Evolutionary conservation across 2,329 filamentous ascomycete genomes (phyloP).

Genomic region (Colletotrichum scovillei): DNA sequence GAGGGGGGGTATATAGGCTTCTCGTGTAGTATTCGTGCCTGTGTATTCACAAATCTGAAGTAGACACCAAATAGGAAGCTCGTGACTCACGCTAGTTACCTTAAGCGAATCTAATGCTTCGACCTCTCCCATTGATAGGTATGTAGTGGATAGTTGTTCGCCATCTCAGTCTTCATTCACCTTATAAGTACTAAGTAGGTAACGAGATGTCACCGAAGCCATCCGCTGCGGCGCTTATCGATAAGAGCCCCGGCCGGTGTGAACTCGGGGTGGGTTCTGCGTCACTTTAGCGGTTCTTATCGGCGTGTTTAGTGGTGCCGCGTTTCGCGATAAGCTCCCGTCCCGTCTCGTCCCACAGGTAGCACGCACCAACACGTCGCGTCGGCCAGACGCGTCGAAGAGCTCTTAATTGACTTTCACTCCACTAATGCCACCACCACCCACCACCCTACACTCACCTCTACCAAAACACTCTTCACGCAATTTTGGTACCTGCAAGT

Average conservation of each 20-base stretch:
- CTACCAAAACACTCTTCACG: conserved; percentile 32
- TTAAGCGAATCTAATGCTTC: no score
- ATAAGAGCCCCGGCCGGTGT: conserved; percentile 9
- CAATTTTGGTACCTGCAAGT: conserved; percentile 8
- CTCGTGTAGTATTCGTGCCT: no score
- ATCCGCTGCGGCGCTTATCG: background rate
- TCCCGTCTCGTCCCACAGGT: background rate
- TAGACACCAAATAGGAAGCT: no score
- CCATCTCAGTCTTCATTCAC: background rate
- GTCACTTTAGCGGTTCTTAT: conserved; percentile 15
- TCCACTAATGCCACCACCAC: conserved; percentile 13
- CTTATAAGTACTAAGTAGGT: no score
- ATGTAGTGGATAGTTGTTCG: background rate
- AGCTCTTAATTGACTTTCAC: conserved; percentile 31
- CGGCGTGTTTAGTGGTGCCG: conserved; percentile 29
- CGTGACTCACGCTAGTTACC: no score
- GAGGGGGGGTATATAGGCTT: no score
- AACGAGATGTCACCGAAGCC: background rate
- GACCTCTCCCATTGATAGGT: no score
- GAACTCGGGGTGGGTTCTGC: background rate
- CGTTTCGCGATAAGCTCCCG: conserved; percentile 28
- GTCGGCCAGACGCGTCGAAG: conserved; percentile 26
- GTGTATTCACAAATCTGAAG: no score
- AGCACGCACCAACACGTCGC: conserved; percentile 30
- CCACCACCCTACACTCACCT: background rate